phyloP scores from a whole-genome alignment of 192 early-diverging fungal species.

The Coemansia sp. region DNA sequence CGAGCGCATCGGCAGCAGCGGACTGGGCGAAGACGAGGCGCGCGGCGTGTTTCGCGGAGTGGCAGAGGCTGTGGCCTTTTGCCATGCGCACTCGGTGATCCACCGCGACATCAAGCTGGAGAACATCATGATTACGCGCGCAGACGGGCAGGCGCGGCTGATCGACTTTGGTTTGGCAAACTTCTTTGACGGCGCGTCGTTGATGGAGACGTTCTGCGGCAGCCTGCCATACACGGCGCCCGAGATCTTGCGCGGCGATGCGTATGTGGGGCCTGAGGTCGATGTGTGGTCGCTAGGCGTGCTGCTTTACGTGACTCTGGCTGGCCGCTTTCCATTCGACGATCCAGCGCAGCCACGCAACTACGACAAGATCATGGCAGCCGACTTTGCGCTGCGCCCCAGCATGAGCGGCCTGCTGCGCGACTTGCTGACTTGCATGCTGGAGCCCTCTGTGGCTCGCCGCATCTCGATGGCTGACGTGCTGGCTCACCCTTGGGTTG shows the following conservation, averaged over 20 bases:
- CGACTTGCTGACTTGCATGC: constrained; percentile 51
- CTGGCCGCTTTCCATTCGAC: constrained; percentile 64
- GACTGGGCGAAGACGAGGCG: constrained; percentile 40
- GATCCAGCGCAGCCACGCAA: constrained; percentile 51
- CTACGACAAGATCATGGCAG: constrained; percentile 59
- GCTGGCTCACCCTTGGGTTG: constrained; percentile 42
- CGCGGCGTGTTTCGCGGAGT: constrained; percentile 36
- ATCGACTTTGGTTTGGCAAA: constrained; percentile 95
- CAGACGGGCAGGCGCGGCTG: constrained; percentile 68
- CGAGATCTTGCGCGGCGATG: constrained; percentile 89
- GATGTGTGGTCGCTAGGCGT: constrained; percentile 96
- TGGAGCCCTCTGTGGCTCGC: constrained; percentile 34
- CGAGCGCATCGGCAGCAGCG: constrained; percentile 38
- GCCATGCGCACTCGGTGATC: constrained; percentile 73
- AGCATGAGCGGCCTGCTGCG: constrained; percentile 38
- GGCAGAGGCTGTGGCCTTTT: constrained; percentile 50
- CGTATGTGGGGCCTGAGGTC: constrained; percentile 90
- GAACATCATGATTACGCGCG: constrained; percentile 70
- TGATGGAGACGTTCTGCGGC: constrained; percentile 88
- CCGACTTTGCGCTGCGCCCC: constrained; percentile 51
- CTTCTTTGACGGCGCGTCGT: constrained; percentile 62
- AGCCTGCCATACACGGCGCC: constrained; percentile 86
- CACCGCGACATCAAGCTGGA: constrained; percentile 91
- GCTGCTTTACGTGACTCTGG: constrained; percentile 83
- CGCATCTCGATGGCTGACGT: constrained; percentile 40